Evolutionary conservation across 805 yeast species (phyloP), one percentile per base, ranked within the genome.

Genomic region (Maudiozyma pseudohumilis): DNA sequence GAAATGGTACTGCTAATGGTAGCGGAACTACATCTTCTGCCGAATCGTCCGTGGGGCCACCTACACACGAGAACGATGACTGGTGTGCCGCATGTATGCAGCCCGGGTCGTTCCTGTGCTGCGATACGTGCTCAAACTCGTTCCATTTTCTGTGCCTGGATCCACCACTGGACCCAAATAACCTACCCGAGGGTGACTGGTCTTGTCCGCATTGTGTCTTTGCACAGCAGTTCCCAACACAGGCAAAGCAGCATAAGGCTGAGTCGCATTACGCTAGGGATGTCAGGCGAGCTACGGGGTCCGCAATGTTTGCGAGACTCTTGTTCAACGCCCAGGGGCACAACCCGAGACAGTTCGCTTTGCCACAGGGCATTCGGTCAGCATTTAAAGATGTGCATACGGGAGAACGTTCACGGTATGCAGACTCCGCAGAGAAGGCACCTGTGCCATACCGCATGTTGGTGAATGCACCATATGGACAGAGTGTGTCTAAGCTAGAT

Each of bases 41-140:
- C n/a, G n/a, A n/a, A n/a, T n/a, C n/a, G n/a, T 12, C 38, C 7
- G 29, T 39, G n/a, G n/a, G n/a, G n/a, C n/a, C n/a, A n/a, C n/a
- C n/a, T n/a, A n/a, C n/a, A n/a, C n/a, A n/a, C 12, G 61, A 56
- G 40, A 92, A 89, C 56, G 94, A 88, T 43, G 98, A 89, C 57
- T 88, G 71, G 56, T 89, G 98, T 53, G 67, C 83, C n/a, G 70
- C 92, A 0, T 89, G 98, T 63, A 88, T 94, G 2, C 84, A 86
- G 20, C 67, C 87, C 0, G 98, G 98, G 10, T 70, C 83, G 20
- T 87, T 89, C 49, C 66, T 89, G 18, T 92, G 97, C 60, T 89
- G 98, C 61, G 98, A 89, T 49, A 69, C 83, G 2, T 89, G 98
- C 59, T 96, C 96, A 0, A 71, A 70, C 49, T 83, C 95, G 2